Evolutionary conservation across 2,329 filamentous ascomycete genomes (phyloP), one percentile per base, ranked within the genome.

Genomic region (Huntiella bhutanensis): DNA sequence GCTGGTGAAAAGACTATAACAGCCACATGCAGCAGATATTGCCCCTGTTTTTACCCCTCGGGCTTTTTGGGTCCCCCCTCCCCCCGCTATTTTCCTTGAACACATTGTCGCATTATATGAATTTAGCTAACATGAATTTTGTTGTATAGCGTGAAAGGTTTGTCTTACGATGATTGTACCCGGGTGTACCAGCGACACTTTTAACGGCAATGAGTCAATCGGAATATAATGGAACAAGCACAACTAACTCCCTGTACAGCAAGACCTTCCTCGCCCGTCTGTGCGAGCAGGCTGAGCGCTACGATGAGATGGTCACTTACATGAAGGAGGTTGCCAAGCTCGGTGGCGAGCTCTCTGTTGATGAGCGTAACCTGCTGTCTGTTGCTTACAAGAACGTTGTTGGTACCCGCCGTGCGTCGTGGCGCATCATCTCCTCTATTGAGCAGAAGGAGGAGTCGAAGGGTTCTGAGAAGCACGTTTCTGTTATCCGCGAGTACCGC

Each of bases 371-470:
- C 72, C 82, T 98, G 54, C 80, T 98, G 55, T 94, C 85, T 55
- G 91, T 96, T 60, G 88, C 88, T 64, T 98, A 98, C 81, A 98
- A 98, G 83, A 98, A 98, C 70, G 91, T 98, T 52, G 85, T 98
- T 60, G 88, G 91, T 60, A 92, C 91, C 62, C 82, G 88, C 67
- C 88, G 91, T 78, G 88, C 88, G 62, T 95, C 86, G 59, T 98
- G 88, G 88, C 80, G 88, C 70, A 96, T 98, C 69, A 92, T 98
- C 70, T 92, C 87, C 63, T 96, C 91, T 63, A 96, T 98, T 68
- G 88, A 96, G 74, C 88, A 96, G 70, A 96, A 96, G 80, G 88
- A 96, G 74, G 88, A 96, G 71, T 91, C 86, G 64, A 96, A 95
- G 79, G 88, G 88, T 62, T 85, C 82, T 56, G 85, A 92, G 61